Evolutionary conservation across 306 rosid genomes (phyloP).

Genomic region (Sechiopsis laciniata): DNA sequence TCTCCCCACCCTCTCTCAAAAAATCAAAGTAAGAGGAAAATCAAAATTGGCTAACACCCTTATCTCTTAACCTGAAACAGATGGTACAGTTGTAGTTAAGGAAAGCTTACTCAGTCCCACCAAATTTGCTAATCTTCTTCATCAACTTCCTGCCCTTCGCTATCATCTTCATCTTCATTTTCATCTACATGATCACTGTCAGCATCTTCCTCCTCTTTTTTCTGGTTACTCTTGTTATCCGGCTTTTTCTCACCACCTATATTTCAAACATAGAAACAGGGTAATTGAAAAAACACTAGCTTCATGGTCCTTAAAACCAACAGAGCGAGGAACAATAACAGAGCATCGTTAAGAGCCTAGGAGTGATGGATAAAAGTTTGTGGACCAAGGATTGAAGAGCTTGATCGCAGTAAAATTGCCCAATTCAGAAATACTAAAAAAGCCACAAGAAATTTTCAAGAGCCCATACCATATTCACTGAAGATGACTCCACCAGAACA

Average conservation of each 20-base stretch:
- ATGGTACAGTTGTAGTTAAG: neutral
- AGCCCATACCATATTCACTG: slow-evolving; percentile 57
- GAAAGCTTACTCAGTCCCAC: slow-evolving; percentile 4
- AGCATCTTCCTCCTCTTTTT: slow-evolving; percentile 21
- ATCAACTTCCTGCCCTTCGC: slow-evolving; percentile 29
- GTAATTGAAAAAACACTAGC: neutral
- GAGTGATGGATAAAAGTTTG: neutral
- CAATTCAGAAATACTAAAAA: neutral
- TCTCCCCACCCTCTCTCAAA: neutral
- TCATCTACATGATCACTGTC: slow-evolving; percentile 21
- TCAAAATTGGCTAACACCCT: neutral
- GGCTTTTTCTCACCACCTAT: slow-evolving; percentile 40
- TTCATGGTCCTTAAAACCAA: neutral
- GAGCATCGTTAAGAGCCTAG: neutral
- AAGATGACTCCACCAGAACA: slow-evolving; percentile 78
- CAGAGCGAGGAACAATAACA: neutral
- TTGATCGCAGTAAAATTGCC: neutral
- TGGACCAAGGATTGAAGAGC: neutral
- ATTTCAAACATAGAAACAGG: slow-evolving; percentile 31
- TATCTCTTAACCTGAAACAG: slow-evolving; percentile 5
- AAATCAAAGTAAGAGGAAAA: neutral
- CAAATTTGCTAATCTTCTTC: slow-evolving; percentile 20
- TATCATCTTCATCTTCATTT: slow-evolving; percentile 24
- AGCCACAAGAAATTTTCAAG: neutral
- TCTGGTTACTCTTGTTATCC: slow-evolving; percentile 17